Base-by-base conservation (phyloP, 257 asterid species). In the Cruciata laevipes region DNA sequence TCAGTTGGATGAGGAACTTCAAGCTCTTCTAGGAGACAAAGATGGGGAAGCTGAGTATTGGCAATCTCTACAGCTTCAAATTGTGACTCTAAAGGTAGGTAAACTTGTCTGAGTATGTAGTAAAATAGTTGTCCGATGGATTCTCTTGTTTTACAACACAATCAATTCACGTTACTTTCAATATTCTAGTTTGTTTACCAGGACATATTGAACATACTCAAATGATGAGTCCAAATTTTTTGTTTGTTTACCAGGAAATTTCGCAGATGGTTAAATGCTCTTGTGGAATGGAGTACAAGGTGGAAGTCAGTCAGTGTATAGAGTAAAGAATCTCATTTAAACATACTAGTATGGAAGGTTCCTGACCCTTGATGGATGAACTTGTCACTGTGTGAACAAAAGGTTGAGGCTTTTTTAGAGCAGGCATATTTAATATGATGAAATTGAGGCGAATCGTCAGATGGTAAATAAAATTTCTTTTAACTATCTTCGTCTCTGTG, bases 21-120 rank as follows among this genome's bases (percentile, higher is more conserved):
- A 79, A 73, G 95, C 87, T 59, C 89, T 87, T 66, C 69, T 77
- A 69, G 85, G 86, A 51, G 95, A 87, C 78, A 91, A 86, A 79
- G 79, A 75, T 74, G 90, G 87, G 85, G 90, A 84, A 82, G 76
- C 83, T 31, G 88, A 83, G 81, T 87, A 79, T 73, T 74, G 85
- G 82, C 84, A 87, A 63, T 84, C 98, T 62, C 80, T 89, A 76
- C 87, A 83, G 74, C 85, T 74, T 75, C 93, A 89, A 86, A 84
- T 86, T 58, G 76, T 47, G 77, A 82, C 79, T 81, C 49, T 92
- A 70, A 83, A 86, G 85, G 97, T 92, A 64, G 69, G 58, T 62
- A 66, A 32, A 49, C 18, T 57, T 61, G 63, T 74, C 32, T 44
- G 57, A 65, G 20, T 21, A 31, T 59, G 20, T 20, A 4, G 59